Evolutionary conservation across 2,329 filamentous ascomycete genomes (phyloP), one percentile per base, ranked within the genome.

Genomic region (Stachybotrys echinatus): DNA sequence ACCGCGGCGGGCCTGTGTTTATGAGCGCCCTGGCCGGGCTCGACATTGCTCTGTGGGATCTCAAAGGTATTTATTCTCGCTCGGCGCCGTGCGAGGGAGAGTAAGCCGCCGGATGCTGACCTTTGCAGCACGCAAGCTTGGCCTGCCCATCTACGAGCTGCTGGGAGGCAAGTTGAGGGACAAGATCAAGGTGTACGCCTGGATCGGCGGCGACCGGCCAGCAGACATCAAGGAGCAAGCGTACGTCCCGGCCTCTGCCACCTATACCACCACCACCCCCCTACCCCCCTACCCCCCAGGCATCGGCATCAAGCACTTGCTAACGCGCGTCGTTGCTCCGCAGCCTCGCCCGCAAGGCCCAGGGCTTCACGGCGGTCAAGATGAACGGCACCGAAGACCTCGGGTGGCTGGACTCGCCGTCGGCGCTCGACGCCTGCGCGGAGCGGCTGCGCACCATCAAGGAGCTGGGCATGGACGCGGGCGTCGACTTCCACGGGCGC

Each of bases 371-470:
- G 3, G 75, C 79, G 4, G 78, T 90, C 48, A 91, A 91, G 63
- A 91, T 92, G 87, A 90, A 91, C 61, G 88, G 79, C 6, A 91
- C 87, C 0, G 85, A 87, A 60, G 87, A 90, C 54, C 67, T 90
- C 2, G 84, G 81, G 55, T 91, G 87, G 87, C 74, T 92, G 0
- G 88, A 92, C 65, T 86, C 85, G 1, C 88, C 88, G 0, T 71
- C 75, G 0, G 74, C 75, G 0, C 73, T 92, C 0, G 75, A 86
- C 42, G 72, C 76, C 5, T 83, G 80, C 42, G 81, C 90, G 3
- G 80, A 87, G n/a, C n/a, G n/a, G n/a, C n/a, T n/a, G n/a, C n/a
- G 51, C 56, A 73, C 78, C 0, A 87, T 92, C 10, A 89, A 87
- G 61, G 74, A 75, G 0, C 67, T 89, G 0, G 87, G 87, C 2